Percentiles rank a stretch among this genome's conserved stretches.
Conservation (phyloP, 257 asterid species). For the Cinchona pubescens region DNA sequence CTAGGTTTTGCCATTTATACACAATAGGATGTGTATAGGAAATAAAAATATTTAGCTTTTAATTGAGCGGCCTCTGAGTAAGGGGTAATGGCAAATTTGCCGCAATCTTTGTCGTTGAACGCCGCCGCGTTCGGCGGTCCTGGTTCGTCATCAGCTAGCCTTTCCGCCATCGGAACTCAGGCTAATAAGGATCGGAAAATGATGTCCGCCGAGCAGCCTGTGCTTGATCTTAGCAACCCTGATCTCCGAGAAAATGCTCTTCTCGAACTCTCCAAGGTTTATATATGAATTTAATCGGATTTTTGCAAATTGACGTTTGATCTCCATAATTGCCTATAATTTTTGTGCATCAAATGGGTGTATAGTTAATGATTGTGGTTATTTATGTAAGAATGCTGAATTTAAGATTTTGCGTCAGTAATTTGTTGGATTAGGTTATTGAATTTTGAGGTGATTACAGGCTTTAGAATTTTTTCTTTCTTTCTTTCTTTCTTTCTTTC, state of each 20-base stretch:
- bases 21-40: background rate
- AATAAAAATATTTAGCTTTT: background rate
- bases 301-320: background rate
- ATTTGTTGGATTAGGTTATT: background rate
- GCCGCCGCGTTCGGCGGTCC: constrained; percentile 40
- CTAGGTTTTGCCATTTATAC: background rate
- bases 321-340: background rate
- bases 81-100: constrained; percentile 38
- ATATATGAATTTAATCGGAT: background rate
- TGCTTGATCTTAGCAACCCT: constrained; percentile 82
- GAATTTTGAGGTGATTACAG: background rate
- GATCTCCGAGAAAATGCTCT: constrained; percentile 92
- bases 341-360: background rate
- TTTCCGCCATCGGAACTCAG: constrained; percentile 23
- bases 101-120: constrained; percentile 38
- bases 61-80: background rate
- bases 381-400: background rate
- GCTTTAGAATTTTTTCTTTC: background rate
- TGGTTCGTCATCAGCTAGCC: constrained; percentile 23
- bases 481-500: no score
- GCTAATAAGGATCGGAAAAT: constrained; percentile 55
- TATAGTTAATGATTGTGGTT: background rate
- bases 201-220: constrained; percentile 86
- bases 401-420: background rate
- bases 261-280: constrained; percentile 86